A percentile compares a stretch with the other conserved stretches of the same genome.
Evolutionary conservation across 1,139 yeast species (phyloP).

Genomic region (Saccharomycopsis phalli): DNA sequence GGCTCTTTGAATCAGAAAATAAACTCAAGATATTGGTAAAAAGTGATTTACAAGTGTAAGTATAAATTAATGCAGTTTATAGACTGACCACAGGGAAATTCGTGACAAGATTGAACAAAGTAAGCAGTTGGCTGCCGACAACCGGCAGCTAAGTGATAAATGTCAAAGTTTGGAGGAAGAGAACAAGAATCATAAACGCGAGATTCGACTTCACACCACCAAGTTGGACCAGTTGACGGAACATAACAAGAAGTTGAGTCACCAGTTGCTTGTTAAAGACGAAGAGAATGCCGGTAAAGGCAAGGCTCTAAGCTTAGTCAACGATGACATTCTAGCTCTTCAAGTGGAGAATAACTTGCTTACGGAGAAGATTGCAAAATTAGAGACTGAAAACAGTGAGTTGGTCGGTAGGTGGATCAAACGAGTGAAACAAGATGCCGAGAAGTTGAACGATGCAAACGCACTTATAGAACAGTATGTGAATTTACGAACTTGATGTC

Average conservation of each 20-base stretch:
- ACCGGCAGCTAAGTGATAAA: not conserved
- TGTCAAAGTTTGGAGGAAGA: not conserved
- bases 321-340: slow-evolving; percentile 18
- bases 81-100: slow-evolving; percentile 5
- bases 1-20: slow-evolving; percentile 9
- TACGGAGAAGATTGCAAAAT: slow-evolving; percentile 12
- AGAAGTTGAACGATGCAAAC: slow-evolving; percentile 19
- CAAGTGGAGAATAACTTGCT: slow-evolving; percentile 18
- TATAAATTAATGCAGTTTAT: slow-evolving; percentile 1
- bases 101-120: not conserved
- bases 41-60: slow-evolving; percentile 15
- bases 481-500: not conserved
- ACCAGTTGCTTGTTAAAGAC: not conserved
- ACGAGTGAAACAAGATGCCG: slow-evolving; percentile 17
- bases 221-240: slow-evolving; percentile 1
- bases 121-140: not conserved
- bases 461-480: slow-evolving; percentile 7
- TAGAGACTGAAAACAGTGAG: slow-evolving; percentile 10
- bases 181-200: not conserved
- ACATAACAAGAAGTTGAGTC: not conserved
- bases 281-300: slow-evolving; percentile 13
- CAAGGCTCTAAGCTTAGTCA: slow-evolving; percentile 9
- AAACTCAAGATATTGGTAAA: slow-evolving; percentile 7
- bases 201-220: slow-evolving; percentile 1
- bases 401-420: slow-evolving; percentile 17